phyloP scores from a whole-genome alignment of 108 stramenopile species.

The Stephanodiscus triporus region DNA sequence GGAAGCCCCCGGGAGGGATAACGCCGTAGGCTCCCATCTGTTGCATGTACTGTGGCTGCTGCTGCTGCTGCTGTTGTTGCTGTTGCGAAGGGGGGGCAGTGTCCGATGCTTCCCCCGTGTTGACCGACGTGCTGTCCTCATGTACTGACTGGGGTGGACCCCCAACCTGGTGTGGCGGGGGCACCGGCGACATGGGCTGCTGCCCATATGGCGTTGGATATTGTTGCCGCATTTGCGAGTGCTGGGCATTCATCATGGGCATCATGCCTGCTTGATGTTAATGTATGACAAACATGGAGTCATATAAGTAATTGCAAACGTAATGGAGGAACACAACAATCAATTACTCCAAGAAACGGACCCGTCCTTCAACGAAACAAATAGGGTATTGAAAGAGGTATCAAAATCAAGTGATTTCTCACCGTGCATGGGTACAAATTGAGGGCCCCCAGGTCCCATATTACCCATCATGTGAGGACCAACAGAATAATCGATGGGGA shows the following conservation, averaged over 20 bases:
- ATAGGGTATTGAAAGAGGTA: slow-evolving; percentile 6
- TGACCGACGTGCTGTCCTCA: slow-evolving; percentile 37
- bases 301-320: slow-evolving; percentile 1
- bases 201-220: slow-evolving; percentile 54
- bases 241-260: slow-evolving; percentile 72
- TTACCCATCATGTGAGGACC: slow-evolving; percentile 40
- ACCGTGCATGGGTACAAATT: slow-evolving; percentile 38
- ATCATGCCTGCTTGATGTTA: slow-evolving; percentile 64
- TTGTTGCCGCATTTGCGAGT: slow-evolving; percentile 53
- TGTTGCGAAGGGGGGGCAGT: slow-evolving; percentile 30
- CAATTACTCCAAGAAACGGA: background rate
- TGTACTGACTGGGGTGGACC: slow-evolving; percentile 33
- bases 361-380: background rate
- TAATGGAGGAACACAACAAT: background rate
- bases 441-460: slow-evolving; percentile 21
- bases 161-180: slow-evolving; percentile 24
- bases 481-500: slow-evolving; percentile 46
- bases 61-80: slow-evolving; percentile 46
- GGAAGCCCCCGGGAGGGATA: slow-evolving; percentile 43
- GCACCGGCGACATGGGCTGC: slow-evolving; percentile 37
- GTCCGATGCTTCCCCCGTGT: slow-evolving; percentile 36
- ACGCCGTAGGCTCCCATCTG: slow-evolving; percentile 42
- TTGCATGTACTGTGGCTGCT: slow-evolving; percentile 46
- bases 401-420: slow-evolving; percentile 18
- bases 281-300: slow-evolving; percentile 2